phyloP scores from a whole-genome alignment of 2,329 filamentous ascomycete species.

The Cladosporium oxysporum region DNA sequence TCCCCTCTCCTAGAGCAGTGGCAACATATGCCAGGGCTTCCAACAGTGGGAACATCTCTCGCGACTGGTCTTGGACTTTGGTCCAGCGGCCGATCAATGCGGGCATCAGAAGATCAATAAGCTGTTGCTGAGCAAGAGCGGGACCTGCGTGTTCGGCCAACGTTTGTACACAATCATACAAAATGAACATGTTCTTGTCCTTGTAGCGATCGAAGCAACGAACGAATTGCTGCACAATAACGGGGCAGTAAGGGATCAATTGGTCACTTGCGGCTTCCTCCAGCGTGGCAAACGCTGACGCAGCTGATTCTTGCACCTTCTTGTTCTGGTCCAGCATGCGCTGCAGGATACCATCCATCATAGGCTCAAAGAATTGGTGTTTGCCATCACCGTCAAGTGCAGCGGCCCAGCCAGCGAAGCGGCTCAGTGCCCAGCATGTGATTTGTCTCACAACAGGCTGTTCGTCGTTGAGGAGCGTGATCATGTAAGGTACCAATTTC shows the following conservation, averaged over 20 bases:
- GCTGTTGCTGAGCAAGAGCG: constrained; percentile 73
- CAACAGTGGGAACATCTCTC: constrained; percentile 91
- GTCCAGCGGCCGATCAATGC: constrained; percentile 87
- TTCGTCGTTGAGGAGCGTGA: constrained; percentile 77
- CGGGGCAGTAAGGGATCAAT: constrained; percentile 80
- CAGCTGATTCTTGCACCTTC: constrained; percentile 93
- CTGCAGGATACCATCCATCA: constrained; percentile 93
- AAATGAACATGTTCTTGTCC: constrained; percentile 97
- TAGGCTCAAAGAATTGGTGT: constrained; percentile 81
- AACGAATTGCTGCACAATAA: constrained; percentile 91
- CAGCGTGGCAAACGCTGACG: constrained; percentile 92
- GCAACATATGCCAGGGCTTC: constrained; percentile 96
- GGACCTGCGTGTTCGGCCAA: constrained; percentile 88
- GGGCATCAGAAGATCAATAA: constrained; percentile 89
- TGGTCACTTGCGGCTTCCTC: constrained; percentile 87
- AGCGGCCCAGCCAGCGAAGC: constrained; percentile 91
- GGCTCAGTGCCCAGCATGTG: constrained; percentile 94
- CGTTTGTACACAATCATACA: constrained; percentile 98
- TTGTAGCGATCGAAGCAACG: constrained; percentile 94
- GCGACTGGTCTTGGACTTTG: constrained; percentile 80
- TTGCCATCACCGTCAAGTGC: constrained; percentile 69
- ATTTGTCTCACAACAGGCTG: constrained; percentile 95
- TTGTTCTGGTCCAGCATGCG: constrained; percentile 98
- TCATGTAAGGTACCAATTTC: constrained; percentile 85
- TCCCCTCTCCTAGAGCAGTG: constrained; percentile 77